phyloP scores from a whole-genome alignment of 371 early-diverging fungal species.

The Syncephalastrum racemosum region DNA sequence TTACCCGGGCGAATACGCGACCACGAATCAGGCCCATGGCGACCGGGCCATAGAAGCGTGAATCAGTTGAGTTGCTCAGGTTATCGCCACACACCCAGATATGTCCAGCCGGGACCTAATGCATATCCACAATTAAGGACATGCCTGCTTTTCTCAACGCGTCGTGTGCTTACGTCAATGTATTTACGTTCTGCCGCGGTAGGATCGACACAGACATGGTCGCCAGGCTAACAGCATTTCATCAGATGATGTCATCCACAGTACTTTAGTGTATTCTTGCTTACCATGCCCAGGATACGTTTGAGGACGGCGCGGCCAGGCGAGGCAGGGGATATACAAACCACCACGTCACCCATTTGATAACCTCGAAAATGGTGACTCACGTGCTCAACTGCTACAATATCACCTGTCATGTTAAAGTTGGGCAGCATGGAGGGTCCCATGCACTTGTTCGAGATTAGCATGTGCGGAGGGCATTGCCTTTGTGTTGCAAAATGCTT shows the following conservation, averaged over 20 bases:
- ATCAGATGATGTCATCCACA: background rate
- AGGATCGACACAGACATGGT: conserved; percentile 70
- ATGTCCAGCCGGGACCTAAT: conserved; percentile 65
- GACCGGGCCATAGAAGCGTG: conserved; percentile 82
- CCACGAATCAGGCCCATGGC: conserved; percentile 79
- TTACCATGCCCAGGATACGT: conserved; percentile 75
- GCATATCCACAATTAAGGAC: background rate
- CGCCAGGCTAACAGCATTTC: conserved; percentile 60
- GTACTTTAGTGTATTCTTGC: too few species aligned
- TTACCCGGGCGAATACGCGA: conserved; percentile 69
- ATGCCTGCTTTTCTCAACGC: too few species aligned
- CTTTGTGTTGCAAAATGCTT: conserved; percentile 17
- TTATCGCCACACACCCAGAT: conserved; percentile 84
- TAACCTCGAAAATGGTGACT: conserved; percentile 52
- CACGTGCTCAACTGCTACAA: conserved; percentile 68
- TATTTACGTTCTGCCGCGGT: conserved; percentile 53
- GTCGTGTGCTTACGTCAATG: conserved; percentile 51
- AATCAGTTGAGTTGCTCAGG: conserved; percentile 77
- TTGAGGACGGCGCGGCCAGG: conserved; percentile 72
- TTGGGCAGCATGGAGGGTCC: conserved; percentile 90
- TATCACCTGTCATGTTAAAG: conserved; percentile 67
- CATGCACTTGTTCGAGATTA: conserved; percentile 52
- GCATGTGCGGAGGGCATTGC: background rate
- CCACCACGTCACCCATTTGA: conserved; percentile 74
- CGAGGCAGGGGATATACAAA: conserved; percentile 65